Evolutionary conservation across 805 yeast genomes (phyloP).

Genomic region (Metahyphopichia silvanorum): DNA sequence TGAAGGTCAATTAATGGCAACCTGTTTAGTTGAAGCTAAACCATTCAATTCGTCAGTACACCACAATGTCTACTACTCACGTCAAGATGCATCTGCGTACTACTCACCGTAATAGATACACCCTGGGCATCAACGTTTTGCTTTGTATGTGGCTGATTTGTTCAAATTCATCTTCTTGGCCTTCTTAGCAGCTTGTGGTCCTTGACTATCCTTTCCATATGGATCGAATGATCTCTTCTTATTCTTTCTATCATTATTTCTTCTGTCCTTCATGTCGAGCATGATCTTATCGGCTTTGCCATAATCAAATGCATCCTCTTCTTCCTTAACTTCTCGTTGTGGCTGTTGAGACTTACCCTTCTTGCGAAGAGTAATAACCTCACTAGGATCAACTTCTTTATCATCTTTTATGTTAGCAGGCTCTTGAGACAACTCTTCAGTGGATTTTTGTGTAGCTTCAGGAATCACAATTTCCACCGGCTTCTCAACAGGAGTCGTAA

Average conservation of each 20-base stretch:
- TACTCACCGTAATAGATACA: too few species aligned
- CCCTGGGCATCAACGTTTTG: too few species aligned
- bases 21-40: too few species aligned
- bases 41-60: too few species aligned
- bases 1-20: too few species aligned
- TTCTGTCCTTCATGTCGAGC: slow-evolving; percentile 12
- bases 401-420: not conserved
- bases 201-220: slow-evolving; percentile 46
- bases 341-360: not conserved
- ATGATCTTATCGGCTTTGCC: slow-evolving; percentile 41
- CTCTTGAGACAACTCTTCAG: not conserved
- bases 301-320: slow-evolving; percentile 41
- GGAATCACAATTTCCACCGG: too few species aligned
- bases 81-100: too few species aligned
- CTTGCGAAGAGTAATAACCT: slow-evolving; percentile 38
- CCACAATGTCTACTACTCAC: too few species aligned
- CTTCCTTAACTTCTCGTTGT: slow-evolving; percentile 2
- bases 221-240: slow-evolving; percentile 58
- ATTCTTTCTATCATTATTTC: slow-evolving; percentile 13
- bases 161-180: slow-evolving; percentile 31
- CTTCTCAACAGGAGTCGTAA: too few species aligned
- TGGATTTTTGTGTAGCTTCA: too few species aligned
- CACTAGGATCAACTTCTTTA: slow-evolving; percentile 24
- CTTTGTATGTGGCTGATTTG: slow-evolving; percentile 33
- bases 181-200: slow-evolving; percentile 54